Percentiles rank a stretch among this genome's conserved stretches.
Conservation (phyloP, 2,329 filamentous ascomycete genomes). For the Juglanconis oblonga region DNA sequence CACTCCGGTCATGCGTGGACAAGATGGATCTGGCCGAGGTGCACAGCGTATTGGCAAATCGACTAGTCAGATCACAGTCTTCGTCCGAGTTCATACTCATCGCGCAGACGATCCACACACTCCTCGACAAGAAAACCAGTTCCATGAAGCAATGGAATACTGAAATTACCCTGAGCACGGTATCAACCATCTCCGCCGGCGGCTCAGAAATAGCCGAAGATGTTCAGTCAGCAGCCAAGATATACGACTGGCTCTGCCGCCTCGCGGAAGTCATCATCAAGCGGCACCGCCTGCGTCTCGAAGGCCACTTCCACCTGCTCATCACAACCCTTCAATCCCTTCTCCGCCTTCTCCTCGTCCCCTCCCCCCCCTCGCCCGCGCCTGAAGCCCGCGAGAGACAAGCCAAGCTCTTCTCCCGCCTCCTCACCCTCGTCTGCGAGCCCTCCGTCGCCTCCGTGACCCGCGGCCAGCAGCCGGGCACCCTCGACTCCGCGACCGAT, state of each 20-base stretch:
- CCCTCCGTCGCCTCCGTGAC: slow-evolving; percentile 55
- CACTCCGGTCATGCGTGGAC: slow-evolving; percentile 6
- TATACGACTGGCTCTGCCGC: slow-evolving; percentile 48
- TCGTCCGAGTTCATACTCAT: slow-evolving; percentile 34
- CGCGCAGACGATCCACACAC: slow-evolving; percentile 39
- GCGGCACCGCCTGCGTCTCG: slow-evolving; percentile 58
- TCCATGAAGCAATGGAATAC: slow-evolving; percentile 58
- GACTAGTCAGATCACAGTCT: slow-evolving; percentile 28
- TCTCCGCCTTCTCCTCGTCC: slow-evolving; percentile 48
- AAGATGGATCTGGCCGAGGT: slow-evolving; percentile 37
- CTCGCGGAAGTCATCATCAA: slow-evolving; percentile 56
- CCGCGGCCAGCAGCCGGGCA: slow-evolving; percentile 37
- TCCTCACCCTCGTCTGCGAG: slow-evolving; percentile 59
- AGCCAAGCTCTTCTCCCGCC: slow-evolving; percentile 51
- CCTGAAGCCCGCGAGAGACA: slow-evolving; percentile 34
- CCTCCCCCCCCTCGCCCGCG: slow-evolving; percentile 30
- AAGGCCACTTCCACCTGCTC: slow-evolving; percentile 61
- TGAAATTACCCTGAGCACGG: slow-evolving; percentile 48
- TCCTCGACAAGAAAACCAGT: slow-evolving; percentile 49
- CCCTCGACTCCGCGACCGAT: slow-evolving; percentile 58
- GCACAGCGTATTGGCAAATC: slow-evolving; percentile 38
- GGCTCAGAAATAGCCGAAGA: slow-evolving; percentile 21
- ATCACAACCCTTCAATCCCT: slow-evolving; percentile 53
- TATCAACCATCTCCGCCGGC: slow-evolving; percentile 34
- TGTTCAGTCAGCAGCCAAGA: slow-evolving; percentile 30